Conservation (phyloP, 306 rosid species). For the Purshia tridentata region DNA sequence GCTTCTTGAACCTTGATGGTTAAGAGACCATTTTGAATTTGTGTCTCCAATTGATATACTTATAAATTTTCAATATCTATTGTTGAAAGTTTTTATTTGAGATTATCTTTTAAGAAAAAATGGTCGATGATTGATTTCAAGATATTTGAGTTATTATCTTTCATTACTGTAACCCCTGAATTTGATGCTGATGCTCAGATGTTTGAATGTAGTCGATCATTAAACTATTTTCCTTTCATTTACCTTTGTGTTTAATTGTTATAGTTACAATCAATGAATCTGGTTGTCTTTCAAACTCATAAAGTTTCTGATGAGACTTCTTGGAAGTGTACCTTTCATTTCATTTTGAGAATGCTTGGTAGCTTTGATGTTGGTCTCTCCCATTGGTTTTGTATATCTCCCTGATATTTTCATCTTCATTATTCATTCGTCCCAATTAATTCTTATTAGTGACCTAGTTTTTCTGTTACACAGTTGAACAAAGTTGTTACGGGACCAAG, state of each 20-base stretch:
- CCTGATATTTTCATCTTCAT: not conserved
- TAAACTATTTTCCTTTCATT: not conserved
- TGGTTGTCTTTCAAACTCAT: not conserved
- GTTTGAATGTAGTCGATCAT: not conserved
- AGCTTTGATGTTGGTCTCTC: not conserved
- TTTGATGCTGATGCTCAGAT: not conserved
- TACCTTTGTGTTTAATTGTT: not conserved
- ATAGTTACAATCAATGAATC: not conserved
- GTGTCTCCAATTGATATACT: not conserved
- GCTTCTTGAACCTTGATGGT: conserved; percentile 27
- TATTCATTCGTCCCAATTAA: no score
- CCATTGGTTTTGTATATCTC: not conserved
- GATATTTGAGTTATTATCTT: not conserved
- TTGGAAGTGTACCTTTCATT: not conserved
- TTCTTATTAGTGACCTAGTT: conserved; percentile 8
- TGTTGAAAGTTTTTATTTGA: not conserved
- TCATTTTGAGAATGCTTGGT: not conserved
- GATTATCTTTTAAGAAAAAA: not conserved
- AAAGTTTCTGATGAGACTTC: not conserved
- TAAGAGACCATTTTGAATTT: not conserved
- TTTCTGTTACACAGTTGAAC: conserved; percentile 63
- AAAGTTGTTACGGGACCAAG: conserved; percentile 92
- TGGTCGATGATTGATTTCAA: not conserved
- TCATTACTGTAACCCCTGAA: not conserved
- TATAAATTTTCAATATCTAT: not conserved